A percentile compares a stretch with the other conserved stretches of the same genome.
These are phyloP conservation scores for Rhododendron ferrugineum DNA, from an alignment of 148 eudicot genomes.

Conservation along the genomic window DNA sequence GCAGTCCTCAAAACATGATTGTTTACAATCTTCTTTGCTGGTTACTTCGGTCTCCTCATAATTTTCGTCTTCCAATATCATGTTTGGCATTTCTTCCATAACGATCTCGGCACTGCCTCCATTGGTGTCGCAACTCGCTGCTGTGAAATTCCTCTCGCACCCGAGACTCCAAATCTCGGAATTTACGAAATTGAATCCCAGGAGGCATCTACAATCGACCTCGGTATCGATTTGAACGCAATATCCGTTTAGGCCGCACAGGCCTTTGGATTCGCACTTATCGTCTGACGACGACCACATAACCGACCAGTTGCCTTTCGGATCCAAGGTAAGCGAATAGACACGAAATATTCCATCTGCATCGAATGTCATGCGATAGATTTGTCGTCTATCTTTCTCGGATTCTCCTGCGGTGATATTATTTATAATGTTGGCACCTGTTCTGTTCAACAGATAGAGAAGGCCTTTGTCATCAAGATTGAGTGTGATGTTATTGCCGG, in stretches of 20 bases:
- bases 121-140: background rate
- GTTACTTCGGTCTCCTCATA: background rate
- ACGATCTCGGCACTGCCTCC: too few relatives aligned
- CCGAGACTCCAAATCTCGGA: background rate
- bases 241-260: conserved; percentile 13
- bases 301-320: conserved; percentile 1
- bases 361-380: too few relatives aligned
- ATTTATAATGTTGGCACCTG: too few relatives aligned
- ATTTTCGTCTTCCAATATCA: background rate
- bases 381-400: too few relatives aligned
- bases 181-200: background rate
- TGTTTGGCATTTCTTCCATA: background rate
- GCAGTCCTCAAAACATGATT: conserved; percentile 25
- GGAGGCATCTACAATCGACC: conserved; percentile 3
- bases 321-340: background rate
- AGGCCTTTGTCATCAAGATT: conserved; percentile 22
- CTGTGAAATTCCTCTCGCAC: background rate
- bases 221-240: background rate
- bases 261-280: background rate
- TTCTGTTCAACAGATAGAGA: conserved; percentile 23
- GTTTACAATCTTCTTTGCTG: background rate
- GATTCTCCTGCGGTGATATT: too few relatives aligned
- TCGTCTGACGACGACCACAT: background rate
- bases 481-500: conserved; percentile 15
- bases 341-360: too few relatives aligned